These are phyloP conservation scores for Biscogniauxia sp. DNA, from an alignment of 2,329 filamentous ascomycete genomes.

Conservation along the genomic window DNA sequence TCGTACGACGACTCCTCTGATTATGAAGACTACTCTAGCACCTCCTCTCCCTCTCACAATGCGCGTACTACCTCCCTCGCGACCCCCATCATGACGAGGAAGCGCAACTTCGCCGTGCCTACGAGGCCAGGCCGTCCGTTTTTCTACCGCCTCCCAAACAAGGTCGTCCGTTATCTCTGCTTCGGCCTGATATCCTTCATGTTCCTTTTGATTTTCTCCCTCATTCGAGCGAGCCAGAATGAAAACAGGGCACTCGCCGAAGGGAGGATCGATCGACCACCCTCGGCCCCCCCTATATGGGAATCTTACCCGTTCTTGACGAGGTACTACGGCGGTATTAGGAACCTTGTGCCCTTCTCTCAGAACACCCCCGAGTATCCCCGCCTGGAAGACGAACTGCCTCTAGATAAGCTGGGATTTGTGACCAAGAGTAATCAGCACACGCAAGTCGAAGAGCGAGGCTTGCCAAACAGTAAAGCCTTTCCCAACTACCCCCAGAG, in stretches of 20 bases:
- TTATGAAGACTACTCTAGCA: conserved; percentile 38
- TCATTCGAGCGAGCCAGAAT: conserved; percentile 70
- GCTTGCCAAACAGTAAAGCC: conserved; percentile 46
- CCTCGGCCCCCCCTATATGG: conserved; percentile 69
- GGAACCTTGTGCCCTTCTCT: conserved; percentile 62
- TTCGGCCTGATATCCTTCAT: conserved; percentile 67
- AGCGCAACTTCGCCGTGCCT: conserved; percentile 30
- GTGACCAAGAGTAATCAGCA: conserved; percentile 31
- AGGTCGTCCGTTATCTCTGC: conserved; percentile 75
- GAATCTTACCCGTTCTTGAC: conserved; percentile 82
- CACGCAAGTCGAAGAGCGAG: conserved; percentile 30
- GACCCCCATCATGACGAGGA: conserved; percentile 45
- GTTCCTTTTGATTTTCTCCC: conserved; percentile 71
- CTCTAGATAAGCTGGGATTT: conserved; percentile 40
- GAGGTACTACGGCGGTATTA: conserved; percentile 86
- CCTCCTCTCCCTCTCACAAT: conserved; percentile 46
- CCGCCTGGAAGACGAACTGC: conserved; percentile 56
- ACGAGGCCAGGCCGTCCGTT: conserved; percentile 34
- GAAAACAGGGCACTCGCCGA: conserved; percentile 65
- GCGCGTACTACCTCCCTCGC: conserved; percentile 52
- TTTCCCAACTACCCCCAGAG: conserved; percentile 48
- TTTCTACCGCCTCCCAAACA: conserved; percentile 66
- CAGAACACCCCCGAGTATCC: conserved; percentile 83
- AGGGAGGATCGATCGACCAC: conserved; percentile 41
- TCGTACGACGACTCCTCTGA: conserved; percentile 42